These are phyloP conservation scores for Senna siamea DNA, from an alignment of 306 rosid genomes.

Conservation along the genomic window DNA sequence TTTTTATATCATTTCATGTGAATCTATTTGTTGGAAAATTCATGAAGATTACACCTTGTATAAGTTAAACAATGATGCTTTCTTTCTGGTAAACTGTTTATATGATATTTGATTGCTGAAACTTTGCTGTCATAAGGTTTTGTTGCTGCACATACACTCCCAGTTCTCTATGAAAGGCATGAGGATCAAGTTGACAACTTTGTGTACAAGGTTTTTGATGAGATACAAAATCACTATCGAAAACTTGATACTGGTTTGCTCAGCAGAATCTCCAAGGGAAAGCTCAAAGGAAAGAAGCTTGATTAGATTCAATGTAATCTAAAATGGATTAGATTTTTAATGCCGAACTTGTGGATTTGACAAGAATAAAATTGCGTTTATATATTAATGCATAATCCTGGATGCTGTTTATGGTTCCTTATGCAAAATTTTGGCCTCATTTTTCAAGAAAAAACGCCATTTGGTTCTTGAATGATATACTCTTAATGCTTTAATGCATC, in stretches of 20 bases:
- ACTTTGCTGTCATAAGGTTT: conserved; percentile 55
- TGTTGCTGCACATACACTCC: conserved; percentile 84
- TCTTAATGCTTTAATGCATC: too few species aligned
- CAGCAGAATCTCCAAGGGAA: conserved; percentile 84
- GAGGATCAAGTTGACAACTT: conserved; percentile 76
- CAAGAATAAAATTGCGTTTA: too few species aligned
- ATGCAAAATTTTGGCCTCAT: too few species aligned
- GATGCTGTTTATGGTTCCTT: too few species aligned
- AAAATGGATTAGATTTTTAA: too few species aligned
- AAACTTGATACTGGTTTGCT: conserved; percentile 69
- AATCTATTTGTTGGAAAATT: neutral
- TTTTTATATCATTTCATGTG: too few species aligned
- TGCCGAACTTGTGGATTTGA: too few species aligned
- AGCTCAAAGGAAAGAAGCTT: conserved; percentile 55
- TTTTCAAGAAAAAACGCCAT: too few species aligned
- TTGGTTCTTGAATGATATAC: too few species aligned
- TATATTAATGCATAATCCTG: too few species aligned
- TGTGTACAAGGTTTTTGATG: conserved; percentile 53
- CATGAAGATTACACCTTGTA: neutral
- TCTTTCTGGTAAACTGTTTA: neutral
- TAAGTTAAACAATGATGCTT: conserved; percentile 7
- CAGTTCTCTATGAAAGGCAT: conserved; percentile 78
- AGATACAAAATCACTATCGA: conserved; percentile 50
- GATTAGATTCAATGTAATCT: conserved; percentile 43
- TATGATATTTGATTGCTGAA: conserved; percentile 29